phyloP scores from a whole-genome alignment of 2,329 filamentous ascomycete species.

The Leptodontidium sp. region DNA sequence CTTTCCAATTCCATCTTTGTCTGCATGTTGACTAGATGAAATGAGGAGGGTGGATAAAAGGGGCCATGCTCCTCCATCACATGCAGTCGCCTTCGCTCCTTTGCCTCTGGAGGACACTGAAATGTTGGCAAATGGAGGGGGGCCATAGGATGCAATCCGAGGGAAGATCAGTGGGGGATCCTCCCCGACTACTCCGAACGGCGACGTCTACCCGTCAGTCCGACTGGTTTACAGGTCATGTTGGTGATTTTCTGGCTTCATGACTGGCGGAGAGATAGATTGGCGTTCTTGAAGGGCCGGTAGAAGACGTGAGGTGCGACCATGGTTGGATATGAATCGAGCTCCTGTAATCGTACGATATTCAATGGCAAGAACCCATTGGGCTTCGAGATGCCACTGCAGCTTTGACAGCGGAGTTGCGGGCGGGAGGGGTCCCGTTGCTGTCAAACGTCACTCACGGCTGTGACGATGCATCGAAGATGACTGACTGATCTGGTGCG shows the following conservation, averaged over 20 bases:
- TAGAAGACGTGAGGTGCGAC: constrained; percentile 17
- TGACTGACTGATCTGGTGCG: constrained; percentile 18
- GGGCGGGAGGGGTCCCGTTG: constrained; percentile 22
- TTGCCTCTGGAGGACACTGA: not conserved
- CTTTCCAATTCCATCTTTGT: constrained; percentile 15
- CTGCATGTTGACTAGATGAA: constrained; percentile 7
- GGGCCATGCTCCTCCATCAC: constrained; percentile 7
- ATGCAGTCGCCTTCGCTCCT: not conserved
- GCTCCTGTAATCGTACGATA: constrained; percentile 13
- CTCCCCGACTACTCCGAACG: constrained; percentile 5
- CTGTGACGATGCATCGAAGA: constrained; percentile 15
- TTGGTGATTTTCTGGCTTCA: constrained; percentile 2
- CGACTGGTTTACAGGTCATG: constrained; percentile 11
- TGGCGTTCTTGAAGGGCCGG: constrained; percentile 13
- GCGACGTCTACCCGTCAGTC: not conserved
- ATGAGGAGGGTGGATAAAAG: constrained; percentile 17
- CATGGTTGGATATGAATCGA: constrained; percentile 5
- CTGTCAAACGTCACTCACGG: constrained; percentile 13
- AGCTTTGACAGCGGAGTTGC: constrained; percentile 26
- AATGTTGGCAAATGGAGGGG: constrained; percentile 7
- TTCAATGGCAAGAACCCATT: not conserved
- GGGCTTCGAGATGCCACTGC: constrained; percentile 12
- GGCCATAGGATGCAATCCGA: constrained; percentile 10
- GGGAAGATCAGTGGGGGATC: constrained; percentile 1
- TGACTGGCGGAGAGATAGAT: constrained; percentile 13